Percentiles rank a stretch among this genome's conserved stretches.
phyloP scores from a whole-genome alignment of 768 basidiomycete genomes.

The Boletus pseudopeckii region DNA sequence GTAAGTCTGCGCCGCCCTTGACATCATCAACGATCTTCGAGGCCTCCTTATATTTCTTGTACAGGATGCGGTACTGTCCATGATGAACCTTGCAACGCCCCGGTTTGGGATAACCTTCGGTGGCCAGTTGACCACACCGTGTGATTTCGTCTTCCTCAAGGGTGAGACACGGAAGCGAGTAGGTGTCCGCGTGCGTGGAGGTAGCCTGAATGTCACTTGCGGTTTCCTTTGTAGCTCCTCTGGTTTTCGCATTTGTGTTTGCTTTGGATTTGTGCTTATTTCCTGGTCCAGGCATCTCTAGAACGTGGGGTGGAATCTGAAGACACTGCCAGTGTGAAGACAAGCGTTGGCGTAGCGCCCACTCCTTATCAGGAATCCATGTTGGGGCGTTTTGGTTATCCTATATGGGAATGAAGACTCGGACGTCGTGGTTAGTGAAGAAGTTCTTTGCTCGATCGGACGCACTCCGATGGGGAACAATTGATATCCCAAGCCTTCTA shows the following conservation, averaged over 20 bases:
- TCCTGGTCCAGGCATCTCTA: conserved; percentile 7
- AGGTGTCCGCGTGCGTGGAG: background rate
- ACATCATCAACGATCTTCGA: conserved; percentile 23
- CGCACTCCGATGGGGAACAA: background rate
- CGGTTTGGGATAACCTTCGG: conserved; percentile 14
- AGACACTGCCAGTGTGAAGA: background rate
- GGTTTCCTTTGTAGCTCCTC: too few relatives aligned
- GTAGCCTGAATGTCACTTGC: background rate
- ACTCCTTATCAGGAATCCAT: background rate
- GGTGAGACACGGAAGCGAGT: conserved; percentile 10
- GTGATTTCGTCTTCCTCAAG: conserved; percentile 28
- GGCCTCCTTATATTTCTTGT: conserved; percentile 27
- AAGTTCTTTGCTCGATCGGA: background rate
- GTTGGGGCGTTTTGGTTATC: too few relatives aligned
- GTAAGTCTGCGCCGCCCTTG: conserved; percentile 12
- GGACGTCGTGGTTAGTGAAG: background rate
- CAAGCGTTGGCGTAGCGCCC: background rate
- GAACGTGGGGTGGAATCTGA: background rate
- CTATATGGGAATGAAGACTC: too few relatives aligned
- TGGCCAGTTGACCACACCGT: conserved; percentile 18
- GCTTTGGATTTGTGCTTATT: conserved; percentile 8
- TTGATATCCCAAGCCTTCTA: background rate
- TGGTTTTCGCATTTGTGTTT: background rate
- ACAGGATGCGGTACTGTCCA: conserved; percentile 24
- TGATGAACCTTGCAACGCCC: conserved; percentile 27